Evolutionary conservation across 2,329 filamentous ascomycete species (phyloP).

Genomic region (Penicillium sp.): DNA sequence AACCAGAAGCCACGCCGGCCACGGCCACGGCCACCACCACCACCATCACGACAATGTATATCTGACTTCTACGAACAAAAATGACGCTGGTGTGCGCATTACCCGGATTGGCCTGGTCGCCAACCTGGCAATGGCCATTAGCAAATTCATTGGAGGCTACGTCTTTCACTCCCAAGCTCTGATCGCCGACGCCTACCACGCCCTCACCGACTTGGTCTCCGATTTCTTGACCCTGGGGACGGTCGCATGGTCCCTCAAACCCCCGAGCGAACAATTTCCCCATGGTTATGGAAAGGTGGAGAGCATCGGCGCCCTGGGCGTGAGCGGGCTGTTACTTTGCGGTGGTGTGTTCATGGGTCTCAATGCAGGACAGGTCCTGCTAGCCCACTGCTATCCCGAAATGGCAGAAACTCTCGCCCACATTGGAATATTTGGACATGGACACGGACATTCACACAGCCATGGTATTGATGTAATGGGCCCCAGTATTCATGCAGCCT

Average conservation of each 20-base stretch:
- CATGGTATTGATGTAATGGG: slow-evolving; percentile 53
- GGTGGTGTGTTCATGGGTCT: slow-evolving; percentile 92
- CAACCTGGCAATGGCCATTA: slow-evolving; percentile 91
- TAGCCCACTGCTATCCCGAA: slow-evolving; percentile 72
- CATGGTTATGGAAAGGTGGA: slow-evolving; percentile 97
- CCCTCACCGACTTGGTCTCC: slow-evolving; percentile 89
- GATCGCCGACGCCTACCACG: slow-evolving; percentile 92
- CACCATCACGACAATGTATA: slow-evolving; percentile 86
- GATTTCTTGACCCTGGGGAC: slow-evolving; percentile 93
- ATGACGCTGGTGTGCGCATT: slow-evolving; percentile 90
- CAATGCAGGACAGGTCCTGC: slow-evolving; percentile 69
- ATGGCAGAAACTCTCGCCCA: slow-evolving; percentile 52
- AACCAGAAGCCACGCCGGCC: slow-evolving; percentile 45
- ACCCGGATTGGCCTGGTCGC: slow-evolving; percentile 85
- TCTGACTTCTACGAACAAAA: slow-evolving; percentile 77
- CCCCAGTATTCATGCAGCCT: slow-evolving; percentile 90
- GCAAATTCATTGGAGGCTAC: slow-evolving; percentile 89
- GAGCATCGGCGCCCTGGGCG: slow-evolving; percentile 87
- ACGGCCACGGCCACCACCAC: slow-evolving; percentile 61
- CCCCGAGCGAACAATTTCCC: slow-evolving; percentile 80
- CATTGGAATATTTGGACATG: slow-evolving; percentile 50
- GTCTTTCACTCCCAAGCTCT: slow-evolving; percentile 93
- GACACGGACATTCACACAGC: slow-evolving; percentile 63
- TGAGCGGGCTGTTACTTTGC: slow-evolving; percentile 84
- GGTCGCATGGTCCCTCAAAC: slow-evolving; percentile 87